These are phyloP conservation scores for Cadophora gregata DNA, from an alignment of 2,329 filamentous ascomycete genomes.

Conservation along the genomic window DNA sequence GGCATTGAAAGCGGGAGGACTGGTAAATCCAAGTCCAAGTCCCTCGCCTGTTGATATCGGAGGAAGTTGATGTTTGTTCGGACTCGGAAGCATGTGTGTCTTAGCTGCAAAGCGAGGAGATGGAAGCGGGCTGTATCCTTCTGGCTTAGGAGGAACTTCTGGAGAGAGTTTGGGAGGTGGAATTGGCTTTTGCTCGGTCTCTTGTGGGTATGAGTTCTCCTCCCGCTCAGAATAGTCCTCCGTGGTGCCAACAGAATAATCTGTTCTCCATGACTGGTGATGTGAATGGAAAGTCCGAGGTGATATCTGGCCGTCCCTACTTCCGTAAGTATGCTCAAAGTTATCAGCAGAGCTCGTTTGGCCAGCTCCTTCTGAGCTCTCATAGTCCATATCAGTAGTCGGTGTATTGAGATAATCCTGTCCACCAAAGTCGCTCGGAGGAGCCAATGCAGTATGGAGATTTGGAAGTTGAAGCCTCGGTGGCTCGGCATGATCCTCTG, in stretches of 20 bases:
- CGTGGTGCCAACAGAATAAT: slow-evolving; percentile 39
- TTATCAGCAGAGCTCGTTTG: slow-evolving; percentile 27
- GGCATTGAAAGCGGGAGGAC: slow-evolving; percentile 29
- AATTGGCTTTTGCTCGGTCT: slow-evolving; percentile 46
- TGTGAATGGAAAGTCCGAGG: slow-evolving; percentile 33
- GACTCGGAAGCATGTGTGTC: slow-evolving; percentile 21
- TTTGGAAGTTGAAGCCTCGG: slow-evolving; percentile 36
- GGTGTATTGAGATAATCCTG: slow-evolving; percentile 38
- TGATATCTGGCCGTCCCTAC: slow-evolving; percentile 29
- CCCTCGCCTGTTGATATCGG: slow-evolving; percentile 37
- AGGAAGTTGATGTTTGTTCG: slow-evolving; percentile 33
- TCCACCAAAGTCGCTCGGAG: slow-evolving; percentile 29
- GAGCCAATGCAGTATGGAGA: slow-evolving; percentile 38
- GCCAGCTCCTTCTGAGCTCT: slow-evolving; percentile 40
- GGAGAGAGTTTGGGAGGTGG: slow-evolving; percentile 46
- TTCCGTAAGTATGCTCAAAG: slow-evolving; percentile 33
- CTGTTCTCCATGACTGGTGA: slow-evolving; percentile 41
- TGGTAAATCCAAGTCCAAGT: slow-evolving; percentile 36
- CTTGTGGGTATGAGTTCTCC: slow-evolving; percentile 28
- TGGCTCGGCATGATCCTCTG: slow-evolving; percentile 27
- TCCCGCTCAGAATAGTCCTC: slow-evolving; percentile 35
- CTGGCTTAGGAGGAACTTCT: slow-evolving; percentile 36
- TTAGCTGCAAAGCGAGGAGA: slow-evolving; percentile 32
- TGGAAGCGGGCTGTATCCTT: slow-evolving; percentile 38
- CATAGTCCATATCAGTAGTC: slow-evolving; percentile 43